Evolutionary conservation across 257 asterid genomes (phyloP), one percentile per base, ranked within the genome.

Genomic region (Rauvolfia tetraphylla): DNA sequence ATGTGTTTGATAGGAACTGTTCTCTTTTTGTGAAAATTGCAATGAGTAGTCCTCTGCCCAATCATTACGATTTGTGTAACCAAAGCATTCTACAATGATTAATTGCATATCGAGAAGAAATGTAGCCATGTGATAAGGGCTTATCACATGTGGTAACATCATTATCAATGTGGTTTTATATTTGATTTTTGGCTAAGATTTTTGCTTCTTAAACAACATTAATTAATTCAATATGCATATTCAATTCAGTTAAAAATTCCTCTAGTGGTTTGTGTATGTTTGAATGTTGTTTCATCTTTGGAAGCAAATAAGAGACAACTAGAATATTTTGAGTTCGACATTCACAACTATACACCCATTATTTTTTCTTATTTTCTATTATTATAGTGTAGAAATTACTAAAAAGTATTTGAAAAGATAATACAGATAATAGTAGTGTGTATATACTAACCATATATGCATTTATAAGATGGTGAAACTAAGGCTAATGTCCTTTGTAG

Each of bases 1-100:
- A 25, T 18, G 73, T 29, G 33, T 51, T 7, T 53, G 70, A 49
- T 44, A 48, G 75, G 74, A 41, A 41, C 23, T 13, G 57, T 22
- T 15, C 8, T n/a, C 54, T 56, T 73, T 76, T 54, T 31, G 23
- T 73, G 75, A 73, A 73, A 63, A 10, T 63, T 36, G 62, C 33
- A 25, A 17, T 66, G 56, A 33, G 51, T 31, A 79, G 65, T 14
- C 70, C 53, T 57, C 62, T 44, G 7, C 48, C n/a, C 44, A 74
- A 48, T 46, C 13, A 53, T 74, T 65, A 49, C 31, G 27, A 75
- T 33, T 48, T 22, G 53, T 31, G 48, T 61, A 31, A n/a, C 59
- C 33, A 33, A 62, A 15, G 14, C 33, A 23, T 44, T 17, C 0
- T 63, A 63, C 33, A 63, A 63, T 63, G 23, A 63, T 62, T 36